Conservation (phyloP, 495 filamentous ascomycete genomes). For the Hyaloscypha hepaticicola region DNA sequence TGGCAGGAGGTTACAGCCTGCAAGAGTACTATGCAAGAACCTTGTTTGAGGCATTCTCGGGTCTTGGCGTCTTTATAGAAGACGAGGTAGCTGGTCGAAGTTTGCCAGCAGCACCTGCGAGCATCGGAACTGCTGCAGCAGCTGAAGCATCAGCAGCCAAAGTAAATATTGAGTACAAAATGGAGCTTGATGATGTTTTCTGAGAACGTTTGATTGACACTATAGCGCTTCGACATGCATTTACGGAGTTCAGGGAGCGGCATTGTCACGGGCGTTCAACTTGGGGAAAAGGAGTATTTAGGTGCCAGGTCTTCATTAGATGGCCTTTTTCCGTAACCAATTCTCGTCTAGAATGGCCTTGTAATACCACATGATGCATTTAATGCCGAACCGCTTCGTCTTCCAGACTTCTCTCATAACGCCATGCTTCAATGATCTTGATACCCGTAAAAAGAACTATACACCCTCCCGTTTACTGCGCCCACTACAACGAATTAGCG, state of each 20-base stretch:
- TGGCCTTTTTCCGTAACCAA: neutral
- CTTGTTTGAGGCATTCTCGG: slow-evolving; percentile 86
- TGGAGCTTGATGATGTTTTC: slow-evolving; percentile 48
- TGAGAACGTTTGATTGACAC: neutral
- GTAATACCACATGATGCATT: slow-evolving; percentile 27
- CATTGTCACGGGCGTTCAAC: slow-evolving; percentile 4
- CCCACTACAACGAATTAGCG: too few relatives aligned
- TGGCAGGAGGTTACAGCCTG: slow-evolving; percentile 82
- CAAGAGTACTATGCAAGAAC: slow-evolving; percentile 76
- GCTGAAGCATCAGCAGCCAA: slow-evolving; percentile 35
- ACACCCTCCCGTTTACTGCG: neutral
- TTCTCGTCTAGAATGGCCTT: slow-evolving; percentile 8
- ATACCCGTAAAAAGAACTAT: neutral
- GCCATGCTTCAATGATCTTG: slow-evolving; percentile 29
- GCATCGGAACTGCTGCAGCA: slow-evolving; percentile 31
- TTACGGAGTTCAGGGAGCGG: slow-evolving; percentile 14
- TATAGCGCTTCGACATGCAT: neutral
- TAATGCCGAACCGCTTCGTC: slow-evolving; percentile 5
- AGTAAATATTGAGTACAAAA: slow-evolving; percentile 45
- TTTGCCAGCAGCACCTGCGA: slow-evolving; percentile 30
- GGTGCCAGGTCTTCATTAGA: slow-evolving; percentile 13
- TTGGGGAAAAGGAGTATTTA: slow-evolving; percentile 3
- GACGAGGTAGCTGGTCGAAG: slow-evolving; percentile 60
- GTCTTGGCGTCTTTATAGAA: slow-evolving; percentile 77
- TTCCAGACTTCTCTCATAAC: slow-evolving; percentile 25